phyloP scores from a whole-genome alignment of 257 asterid species.

The Solanum tacnaense region DNA sequence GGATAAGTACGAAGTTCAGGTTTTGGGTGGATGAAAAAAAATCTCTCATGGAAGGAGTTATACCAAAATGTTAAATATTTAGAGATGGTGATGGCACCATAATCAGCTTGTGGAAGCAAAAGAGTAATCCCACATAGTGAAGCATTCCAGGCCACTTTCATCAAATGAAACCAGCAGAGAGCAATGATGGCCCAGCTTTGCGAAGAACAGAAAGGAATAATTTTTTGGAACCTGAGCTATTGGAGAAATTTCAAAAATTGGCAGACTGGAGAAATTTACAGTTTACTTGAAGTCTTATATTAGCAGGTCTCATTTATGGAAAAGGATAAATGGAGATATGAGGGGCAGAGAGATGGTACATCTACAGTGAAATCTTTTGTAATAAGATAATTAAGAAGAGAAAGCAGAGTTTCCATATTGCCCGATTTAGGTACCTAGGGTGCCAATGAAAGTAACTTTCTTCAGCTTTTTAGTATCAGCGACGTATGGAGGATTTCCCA shows the following conservation, averaged over 20 bases:
- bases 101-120: neutral
- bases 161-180: neutral
- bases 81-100: neutral
- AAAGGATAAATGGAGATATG: neutral
- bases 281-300: neutral
- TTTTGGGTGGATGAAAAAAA: neutral
- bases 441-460: neutral
- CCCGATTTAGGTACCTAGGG: neutral
- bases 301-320: neutral
- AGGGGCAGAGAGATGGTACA: neutral
- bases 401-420: neutral
- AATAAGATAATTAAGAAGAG: neutral
- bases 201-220: neutral
- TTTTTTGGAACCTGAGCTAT: neutral
- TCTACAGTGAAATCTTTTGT: neutral
- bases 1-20: neutral
- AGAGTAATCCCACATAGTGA: neutral
- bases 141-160: neutral
- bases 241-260: neutral
- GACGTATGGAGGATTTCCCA: neutral
- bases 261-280: neutral
- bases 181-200: neutral
- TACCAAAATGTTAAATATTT: neutral
- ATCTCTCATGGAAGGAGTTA: neutral
- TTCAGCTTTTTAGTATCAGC: neutral